phyloP scores from a whole-genome alignment of 257 asterid species.

The Capsicum chinense region DNA sequence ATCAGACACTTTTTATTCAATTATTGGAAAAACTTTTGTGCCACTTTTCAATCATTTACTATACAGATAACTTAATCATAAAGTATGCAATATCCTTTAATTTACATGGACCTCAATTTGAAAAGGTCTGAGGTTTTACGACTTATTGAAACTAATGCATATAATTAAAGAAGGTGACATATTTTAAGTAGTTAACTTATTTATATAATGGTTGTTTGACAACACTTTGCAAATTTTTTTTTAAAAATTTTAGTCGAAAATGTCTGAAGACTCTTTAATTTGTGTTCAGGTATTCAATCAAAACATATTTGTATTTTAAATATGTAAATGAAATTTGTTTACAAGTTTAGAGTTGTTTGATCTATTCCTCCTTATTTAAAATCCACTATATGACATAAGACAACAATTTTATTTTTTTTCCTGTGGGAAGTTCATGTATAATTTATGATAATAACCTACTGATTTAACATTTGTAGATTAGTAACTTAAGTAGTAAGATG shows the following conservation, averaged over 20 bases:
- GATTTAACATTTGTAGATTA: conserved; percentile 3
- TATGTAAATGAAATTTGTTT: background rate
- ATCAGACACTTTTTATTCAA: background rate
- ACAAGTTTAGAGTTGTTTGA: background rate
- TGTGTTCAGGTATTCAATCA: no score
- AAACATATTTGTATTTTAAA: background rate
- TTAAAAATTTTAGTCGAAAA: no score
- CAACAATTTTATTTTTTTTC: no score
- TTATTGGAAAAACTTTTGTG: background rate
- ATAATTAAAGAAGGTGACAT: background rate
- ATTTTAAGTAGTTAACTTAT: background rate
- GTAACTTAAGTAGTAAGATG: background rate
- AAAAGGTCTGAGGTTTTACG: background rate
- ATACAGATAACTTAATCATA: background rate
- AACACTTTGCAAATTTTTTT: no score
- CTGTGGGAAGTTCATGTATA: background rate
- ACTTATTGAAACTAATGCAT: background rate
- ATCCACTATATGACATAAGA: background rate
- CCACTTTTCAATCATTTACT: background rate
- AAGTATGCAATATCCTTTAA: background rate
- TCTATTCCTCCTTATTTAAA: background rate
- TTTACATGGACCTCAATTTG: background rate
- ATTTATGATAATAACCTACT: background rate
- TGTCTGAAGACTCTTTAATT: no score
- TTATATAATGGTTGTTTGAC: no score